Evolutionary conservation across 2,329 filamentous ascomycete genomes (phyloP).

Genomic region (Ceratocystis harringtonii): DNA sequence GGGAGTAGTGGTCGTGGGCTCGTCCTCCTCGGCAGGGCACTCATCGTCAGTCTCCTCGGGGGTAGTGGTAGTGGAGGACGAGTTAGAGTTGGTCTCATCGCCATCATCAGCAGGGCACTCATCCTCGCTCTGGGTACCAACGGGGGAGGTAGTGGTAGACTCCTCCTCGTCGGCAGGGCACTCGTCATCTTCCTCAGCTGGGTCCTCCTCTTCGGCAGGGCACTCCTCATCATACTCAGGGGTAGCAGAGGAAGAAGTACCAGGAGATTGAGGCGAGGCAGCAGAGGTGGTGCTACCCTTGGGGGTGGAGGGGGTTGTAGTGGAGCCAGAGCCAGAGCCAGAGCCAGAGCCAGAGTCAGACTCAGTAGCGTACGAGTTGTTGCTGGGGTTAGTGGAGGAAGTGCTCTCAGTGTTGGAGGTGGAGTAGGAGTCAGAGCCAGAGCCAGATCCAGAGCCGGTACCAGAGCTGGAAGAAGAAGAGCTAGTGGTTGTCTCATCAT

Average conservation of each 20-base stretch:
- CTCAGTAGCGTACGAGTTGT: no score
- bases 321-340: not conserved
- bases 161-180: slow-evolving; percentile 7
- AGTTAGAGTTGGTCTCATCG: not conserved
- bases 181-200: not conserved
- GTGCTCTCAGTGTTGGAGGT: not conserved
- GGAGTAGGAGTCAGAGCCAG: not conserved
- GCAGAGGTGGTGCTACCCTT: not conserved
- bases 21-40: slow-evolving; percentile 1
- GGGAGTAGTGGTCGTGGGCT: slow-evolving; percentile 4
- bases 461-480: not conserved
- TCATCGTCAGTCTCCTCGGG: slow-evolving; percentile 5
- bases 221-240: not conserved
- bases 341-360: no score
- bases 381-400: no score
- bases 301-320: not conserved
- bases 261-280: not conserved
- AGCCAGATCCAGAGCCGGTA: not conserved
- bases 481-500: not conserved
- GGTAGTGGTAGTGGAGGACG: not conserved
- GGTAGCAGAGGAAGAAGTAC: not conserved
- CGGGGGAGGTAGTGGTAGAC: not conserved
- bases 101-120: slow-evolving; percentile 5
- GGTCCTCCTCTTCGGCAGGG: slow-evolving; percentile 6
- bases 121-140: not conserved